Evolutionary conservation across 768 basidiomycete genomes (phyloP).

Genomic region (Lactarius sp.): DNA sequence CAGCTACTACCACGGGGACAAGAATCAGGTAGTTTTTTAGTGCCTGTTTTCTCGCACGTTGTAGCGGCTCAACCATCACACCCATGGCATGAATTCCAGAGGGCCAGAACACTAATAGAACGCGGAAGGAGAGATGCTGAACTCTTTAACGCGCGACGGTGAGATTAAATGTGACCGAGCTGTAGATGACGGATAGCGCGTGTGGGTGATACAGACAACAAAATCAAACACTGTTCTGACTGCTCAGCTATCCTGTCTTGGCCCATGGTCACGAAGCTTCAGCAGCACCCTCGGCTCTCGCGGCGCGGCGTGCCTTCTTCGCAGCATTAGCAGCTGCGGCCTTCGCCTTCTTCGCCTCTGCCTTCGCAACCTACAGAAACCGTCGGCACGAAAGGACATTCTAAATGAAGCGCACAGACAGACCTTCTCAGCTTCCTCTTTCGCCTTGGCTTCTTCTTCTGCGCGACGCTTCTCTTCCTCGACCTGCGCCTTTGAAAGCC

Average conservation of each 20-base stretch:
- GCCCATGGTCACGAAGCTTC: constrained; percentile 10
- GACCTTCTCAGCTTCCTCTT: constrained; percentile 84
- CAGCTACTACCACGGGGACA: neutral
- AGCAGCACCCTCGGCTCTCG: constrained; percentile 42
- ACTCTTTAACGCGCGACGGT: neutral
- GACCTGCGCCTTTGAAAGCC: constrained; percentile 46
- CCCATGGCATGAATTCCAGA: neutral
- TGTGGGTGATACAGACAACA: neutral
- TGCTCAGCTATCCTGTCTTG: neutral
- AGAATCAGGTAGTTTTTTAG: too few species aligned
- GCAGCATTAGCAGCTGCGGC: constrained; percentile 84
- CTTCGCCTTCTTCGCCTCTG: constrained; percentile 80
- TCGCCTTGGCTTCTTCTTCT: constrained; percentile 66
- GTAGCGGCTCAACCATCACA: too few species aligned
- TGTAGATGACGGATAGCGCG: neutral
- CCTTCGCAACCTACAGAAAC: constrained; percentile 45
- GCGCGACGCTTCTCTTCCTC: constrained; percentile 58
- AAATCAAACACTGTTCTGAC: neutral
- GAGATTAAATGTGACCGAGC: neutral
- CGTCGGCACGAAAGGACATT: neutral
- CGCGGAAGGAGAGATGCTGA: neutral
- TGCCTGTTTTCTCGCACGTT: too few species aligned
- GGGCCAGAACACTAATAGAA: neutral
- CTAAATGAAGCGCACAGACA: constrained; percentile 14
- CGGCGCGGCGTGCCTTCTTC: constrained; percentile 77